These are phyloP conservation scores for Aschersonia sp. DNA, from an alignment of 2,329 filamentous ascomycete species.

Conservation along the genomic window DNA sequence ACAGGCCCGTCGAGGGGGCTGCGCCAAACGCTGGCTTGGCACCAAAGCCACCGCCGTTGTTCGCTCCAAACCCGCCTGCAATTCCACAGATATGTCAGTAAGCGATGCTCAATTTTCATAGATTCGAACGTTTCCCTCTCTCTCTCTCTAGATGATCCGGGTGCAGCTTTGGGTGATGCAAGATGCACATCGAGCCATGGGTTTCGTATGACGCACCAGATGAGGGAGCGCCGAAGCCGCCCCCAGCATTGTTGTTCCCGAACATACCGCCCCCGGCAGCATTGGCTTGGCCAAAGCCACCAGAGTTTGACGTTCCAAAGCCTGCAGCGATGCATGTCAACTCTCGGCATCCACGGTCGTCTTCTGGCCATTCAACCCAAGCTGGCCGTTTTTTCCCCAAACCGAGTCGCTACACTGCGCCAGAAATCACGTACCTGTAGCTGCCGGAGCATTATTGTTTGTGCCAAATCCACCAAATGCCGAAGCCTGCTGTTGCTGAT, in stretches of 20 bases:
- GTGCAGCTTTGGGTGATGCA: neutral
- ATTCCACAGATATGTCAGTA: slow-evolving; percentile 1
- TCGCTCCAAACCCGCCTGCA: slow-evolving; percentile 22
- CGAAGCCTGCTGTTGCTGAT: slow-evolving; percentile 11
- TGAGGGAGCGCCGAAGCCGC: slow-evolving; percentile 20
- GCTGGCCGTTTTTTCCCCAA: neutral
- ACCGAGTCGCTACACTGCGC: neutral
- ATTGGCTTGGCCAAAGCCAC: slow-evolving; percentile 28
- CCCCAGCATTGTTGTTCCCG: slow-evolving; percentile 19
- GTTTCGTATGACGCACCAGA: slow-evolving; percentile 12
- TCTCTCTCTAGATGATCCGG: neutral
- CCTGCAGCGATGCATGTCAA: slow-evolving; percentile 11
- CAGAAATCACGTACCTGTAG: slow-evolving; percentile 32
- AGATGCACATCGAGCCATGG: neutral
- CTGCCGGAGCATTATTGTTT: slow-evolving; percentile 21
- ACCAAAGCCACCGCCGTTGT: slow-evolving; percentile 21
- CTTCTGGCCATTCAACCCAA: slow-evolving; percentile 4
- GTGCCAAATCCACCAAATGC: slow-evolving; percentile 45
- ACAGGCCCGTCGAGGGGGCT: slow-evolving; percentile 27
- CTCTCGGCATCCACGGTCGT: slow-evolving; percentile 6
- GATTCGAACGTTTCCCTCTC: neutral
- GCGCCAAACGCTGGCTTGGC: slow-evolving; percentile 38
- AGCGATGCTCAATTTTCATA: neutral
- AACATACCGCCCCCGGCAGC: slow-evolving; percentile 27
- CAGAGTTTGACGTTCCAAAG: slow-evolving; percentile 18